Conservation (phyloP, 2,329 filamentous ascomycete genomes). For the Gnomoniopsis sp. region DNA sequence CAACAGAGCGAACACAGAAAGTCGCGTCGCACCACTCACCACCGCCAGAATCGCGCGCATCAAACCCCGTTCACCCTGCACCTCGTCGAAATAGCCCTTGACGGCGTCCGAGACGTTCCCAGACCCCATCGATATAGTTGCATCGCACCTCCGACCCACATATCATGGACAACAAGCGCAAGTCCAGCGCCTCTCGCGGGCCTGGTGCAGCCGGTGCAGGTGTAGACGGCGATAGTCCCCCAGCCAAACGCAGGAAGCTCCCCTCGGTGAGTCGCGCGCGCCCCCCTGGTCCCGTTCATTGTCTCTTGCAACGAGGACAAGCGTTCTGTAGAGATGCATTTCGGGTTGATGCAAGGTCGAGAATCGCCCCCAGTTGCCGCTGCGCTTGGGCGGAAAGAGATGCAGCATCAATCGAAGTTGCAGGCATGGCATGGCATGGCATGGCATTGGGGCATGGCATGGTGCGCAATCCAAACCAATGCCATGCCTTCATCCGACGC, state of each 20-base stretch:
- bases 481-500: not conserved
- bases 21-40: too few species aligned
- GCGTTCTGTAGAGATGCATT: conserved; percentile 9
- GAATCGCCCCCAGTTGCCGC: not conserved
- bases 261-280: conserved; percentile 40
- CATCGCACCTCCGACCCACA: not conserved
- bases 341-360: conserved; percentile 5
- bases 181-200: conserved; percentile 43
- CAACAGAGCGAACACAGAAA: too few species aligned
- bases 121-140: not conserved
- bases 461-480: not conserved
- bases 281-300: not conserved
- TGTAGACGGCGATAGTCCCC: conserved; percentile 48
- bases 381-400: not conserved
- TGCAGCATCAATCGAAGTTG: not conserved
- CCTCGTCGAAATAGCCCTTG: not conserved
- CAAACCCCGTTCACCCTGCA: not conserved
- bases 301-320: conserved; percentile 14
- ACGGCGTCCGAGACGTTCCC: not conserved
- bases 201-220: conserved; percentile 28
- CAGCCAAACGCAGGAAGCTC: conserved; percentile 53
- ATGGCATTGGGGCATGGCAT: not conserved
- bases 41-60: too few species aligned
- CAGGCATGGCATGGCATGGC: not conserved
- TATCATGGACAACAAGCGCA: conserved; percentile 56